Evolutionary conservation across 306 rosid genomes (phyloP), one percentile per base, ranked within the genome.

Genomic region (Acacia melanoxylon): DNA sequence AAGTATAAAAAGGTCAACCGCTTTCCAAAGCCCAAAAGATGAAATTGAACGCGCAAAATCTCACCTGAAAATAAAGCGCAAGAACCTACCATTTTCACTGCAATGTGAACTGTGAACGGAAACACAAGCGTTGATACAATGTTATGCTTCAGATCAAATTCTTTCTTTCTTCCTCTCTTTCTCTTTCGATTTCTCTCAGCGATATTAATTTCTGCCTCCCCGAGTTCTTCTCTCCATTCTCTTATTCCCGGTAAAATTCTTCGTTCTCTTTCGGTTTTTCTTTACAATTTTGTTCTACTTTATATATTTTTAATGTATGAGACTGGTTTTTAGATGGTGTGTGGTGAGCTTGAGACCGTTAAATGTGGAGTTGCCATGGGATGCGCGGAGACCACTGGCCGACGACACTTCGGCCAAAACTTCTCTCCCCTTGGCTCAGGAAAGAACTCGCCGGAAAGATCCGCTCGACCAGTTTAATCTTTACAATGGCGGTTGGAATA

Each of bases 401-500:
- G 83, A 83, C 12, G 83, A 54, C 31, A 51, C 37, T 20, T 35
- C 29, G 29, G 78, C 3, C 41, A 92, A 88, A 82, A 68, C 80
- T 65, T 87, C 92, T 74, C 79, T 93, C 54, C 48, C 87, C 24
- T 89, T 95, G 86, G 97, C 98, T 1, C 62, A 63, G 59, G 54
- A 52, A 27, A 86, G 94, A 82, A 90, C 97, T 27, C 72, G 49
- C 67, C 82, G 98, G 65, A 81, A 61, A 66, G 95, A 93, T 86
- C 82, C 92, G 14, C 82, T 86, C 16, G 65, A 90, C 45, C n/a
- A 69, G 48, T 91, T 85, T 20, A 44, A 81, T 3, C 79, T 24
- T 67, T 95, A 95, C 87, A 80, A 41, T 31, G 94, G 95, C 16
- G 99, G 97, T 52, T 95, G 98, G 98, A 91, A 95, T 82, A 88